Base-by-base conservation (phyloP, 2,329 filamentous ascomycete species). In the Orbilia brochopaga region DNA sequence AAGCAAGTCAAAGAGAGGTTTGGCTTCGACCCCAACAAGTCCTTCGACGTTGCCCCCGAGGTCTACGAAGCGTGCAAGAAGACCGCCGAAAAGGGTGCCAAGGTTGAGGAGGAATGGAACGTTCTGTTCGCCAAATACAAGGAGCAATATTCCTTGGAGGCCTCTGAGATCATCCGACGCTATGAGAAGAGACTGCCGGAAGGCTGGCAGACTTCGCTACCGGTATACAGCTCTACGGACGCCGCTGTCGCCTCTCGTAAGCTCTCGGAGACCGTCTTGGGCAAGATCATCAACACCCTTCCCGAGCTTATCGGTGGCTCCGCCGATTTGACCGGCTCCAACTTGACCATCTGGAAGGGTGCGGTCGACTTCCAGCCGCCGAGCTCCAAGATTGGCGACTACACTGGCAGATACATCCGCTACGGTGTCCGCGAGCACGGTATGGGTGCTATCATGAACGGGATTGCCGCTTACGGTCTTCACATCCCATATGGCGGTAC, bases 331-430 rank as follows among this genome's bases (percentile, higher is more conserved):
- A 99, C 94, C 80, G 91, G 91, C 79, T 97, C 94, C 80, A 99
- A 99, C 87, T 89, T 97, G 84, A 99, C 94, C 77, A 88, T 92
- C 80, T 97, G 92, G 92, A 99, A 97, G 90, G 86, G 87, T 62
- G 93, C 94, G 65, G 87, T 93, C 76, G 94, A 99, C 85, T 97
- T 99, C 88, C 94, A 99, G 85, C 91, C 92, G 75, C 90, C 91
- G 70, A 84, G 86, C 78, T 88, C 87, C 75, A 89, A 90, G 75
- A 90, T 99, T 77, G 94, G 94, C 79, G 88, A 93, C 82, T 96
- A 91, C 84, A 82, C 85, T 77, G 94, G 94, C 78, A 92, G 94
- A 78, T 99, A 99, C 81, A 85, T 96, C 80, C 88, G 91, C 81
- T 94, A 92, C 79, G 91, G 91, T 86, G 90, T 96, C 78, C 90